Conservation (phyloP, 2,329 filamentous ascomycete genomes). For the Monosporascus sp. region DNA sequence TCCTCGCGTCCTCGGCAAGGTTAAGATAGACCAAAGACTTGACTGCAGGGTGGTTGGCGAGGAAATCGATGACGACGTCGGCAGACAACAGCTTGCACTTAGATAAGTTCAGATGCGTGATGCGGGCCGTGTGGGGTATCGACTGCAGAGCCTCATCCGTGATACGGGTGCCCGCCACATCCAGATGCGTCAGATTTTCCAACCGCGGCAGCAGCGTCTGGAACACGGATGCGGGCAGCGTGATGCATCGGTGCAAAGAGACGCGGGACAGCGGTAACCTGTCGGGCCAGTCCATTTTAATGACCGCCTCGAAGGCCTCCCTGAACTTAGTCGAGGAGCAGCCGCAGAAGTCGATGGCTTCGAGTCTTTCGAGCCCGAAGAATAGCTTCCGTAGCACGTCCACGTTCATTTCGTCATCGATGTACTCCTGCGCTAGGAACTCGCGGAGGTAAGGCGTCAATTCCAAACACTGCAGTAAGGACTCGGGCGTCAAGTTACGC, state of each 20-base stretch:
- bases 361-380: constrained; percentile 57
- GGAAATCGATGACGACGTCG: constrained; percentile 62
- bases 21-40: constrained; percentile 66
- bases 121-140: constrained; percentile 64
- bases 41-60: constrained; percentile 65
- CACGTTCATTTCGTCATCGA: constrained; percentile 69
- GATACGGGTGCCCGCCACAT: constrained; percentile 73
- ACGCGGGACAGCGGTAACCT: constrained; percentile 59
- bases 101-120: constrained; percentile 74
- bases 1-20: constrained; percentile 65
- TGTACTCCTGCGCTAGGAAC: constrained; percentile 74
- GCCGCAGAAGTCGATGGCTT: constrained; percentile 71
- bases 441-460: constrained; percentile 70
- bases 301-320: constrained; percentile 53
- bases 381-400: constrained; percentile 67
- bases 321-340: constrained; percentile 66
- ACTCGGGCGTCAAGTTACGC: constrained; percentile 69
- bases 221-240: constrained; percentile 61
- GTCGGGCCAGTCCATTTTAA: constrained; percentile 49
- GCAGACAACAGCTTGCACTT: constrained; percentile 69
- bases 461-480: constrained; percentile 64
- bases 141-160: constrained; percentile 65
- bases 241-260: constrained; percentile 74
- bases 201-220: constrained; percentile 68
- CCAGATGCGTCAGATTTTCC: constrained; percentile 65